A percentile compares a stretch with the other conserved stretches of the same genome.
phyloP scores from a whole-genome alignment of 768 basidiomycete genomes.

The Saitozyma podzolica region DNA sequence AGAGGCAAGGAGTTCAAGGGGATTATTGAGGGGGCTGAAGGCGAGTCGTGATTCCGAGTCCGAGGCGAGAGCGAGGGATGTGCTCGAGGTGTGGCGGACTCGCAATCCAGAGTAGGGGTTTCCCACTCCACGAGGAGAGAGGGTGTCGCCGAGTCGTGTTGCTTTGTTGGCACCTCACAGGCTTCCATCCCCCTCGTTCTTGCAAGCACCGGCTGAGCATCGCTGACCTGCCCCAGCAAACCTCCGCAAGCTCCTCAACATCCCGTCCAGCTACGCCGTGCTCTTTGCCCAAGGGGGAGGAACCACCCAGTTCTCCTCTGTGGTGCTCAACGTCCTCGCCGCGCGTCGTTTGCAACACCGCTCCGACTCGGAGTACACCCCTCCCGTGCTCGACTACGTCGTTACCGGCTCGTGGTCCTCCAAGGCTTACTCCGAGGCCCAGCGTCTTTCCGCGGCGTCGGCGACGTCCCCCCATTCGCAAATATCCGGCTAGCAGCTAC shows the following conservation, averaged over 20 bases:
- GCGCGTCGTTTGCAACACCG: conserved; percentile 76
- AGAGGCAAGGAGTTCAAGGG: conserved; percentile 83
- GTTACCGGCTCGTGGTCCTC: conserved; percentile 91
- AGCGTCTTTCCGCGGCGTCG: conserved; percentile 61
- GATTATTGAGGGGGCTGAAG: conserved; percentile 60
- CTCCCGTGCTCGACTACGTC: conserved; percentile 72
- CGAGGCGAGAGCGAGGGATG: too few relatives aligned
- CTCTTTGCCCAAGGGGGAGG: conserved; percentile 96
- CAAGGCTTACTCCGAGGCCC: conserved; percentile 80
- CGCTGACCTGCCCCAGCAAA: conserved; percentile 54
- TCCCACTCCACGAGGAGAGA: too few relatives aligned
- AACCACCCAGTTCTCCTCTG: conserved; percentile 84
- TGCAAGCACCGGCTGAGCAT: not conserved
- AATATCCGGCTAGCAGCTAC: conserved; percentile 66
- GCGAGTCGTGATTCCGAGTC: conserved; percentile 42
- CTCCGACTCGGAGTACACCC: conserved; percentile 46
- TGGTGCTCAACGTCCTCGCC: conserved; percentile 87
- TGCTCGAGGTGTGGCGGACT: too few relatives aligned
- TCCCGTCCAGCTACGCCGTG: conserved; percentile 80
- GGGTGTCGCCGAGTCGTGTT: too few relatives aligned
- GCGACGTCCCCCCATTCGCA: conserved; percentile 46
- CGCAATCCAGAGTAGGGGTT: too few relatives aligned
- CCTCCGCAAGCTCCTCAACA: conserved; percentile 72
- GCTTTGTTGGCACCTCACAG: too few relatives aligned
- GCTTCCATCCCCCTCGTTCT: not conserved